A percentile compares a stretch with the other conserved stretches of the same genome.
Evolutionary conservation across 106 monocot species (phyloP).

Genomic region (Allium sativum): DNA sequence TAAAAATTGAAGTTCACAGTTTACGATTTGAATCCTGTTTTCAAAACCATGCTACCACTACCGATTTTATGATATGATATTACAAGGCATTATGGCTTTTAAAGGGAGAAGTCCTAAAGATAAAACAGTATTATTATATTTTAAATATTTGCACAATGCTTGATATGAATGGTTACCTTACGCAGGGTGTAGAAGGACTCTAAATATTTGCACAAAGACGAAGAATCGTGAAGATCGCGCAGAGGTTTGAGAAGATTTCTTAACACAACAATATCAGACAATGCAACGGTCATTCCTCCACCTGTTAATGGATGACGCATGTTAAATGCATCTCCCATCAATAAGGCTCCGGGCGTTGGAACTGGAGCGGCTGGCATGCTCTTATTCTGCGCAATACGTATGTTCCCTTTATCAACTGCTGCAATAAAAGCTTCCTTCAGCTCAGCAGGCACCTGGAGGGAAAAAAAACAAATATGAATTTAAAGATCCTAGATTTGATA

Average conservation of each 20-base stretch:
- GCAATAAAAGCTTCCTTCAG: conserved; percentile 50
- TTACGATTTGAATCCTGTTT: no score
- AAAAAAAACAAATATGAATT: no score
- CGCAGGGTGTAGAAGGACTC: conserved; percentile 92
- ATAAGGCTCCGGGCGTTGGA: conserved; percentile 83
- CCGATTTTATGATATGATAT: no score
- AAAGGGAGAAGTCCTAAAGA: no score
- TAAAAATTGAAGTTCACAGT: no score
- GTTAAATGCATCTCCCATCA: conserved; percentile 97
- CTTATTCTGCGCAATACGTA: conserved; percentile 72
- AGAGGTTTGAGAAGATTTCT: conserved; percentile 74
- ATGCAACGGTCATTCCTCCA: conserved; percentile 93
- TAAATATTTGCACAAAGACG: conserved; percentile 70
- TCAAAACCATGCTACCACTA: no score
- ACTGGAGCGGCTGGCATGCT: conserved; percentile 87
- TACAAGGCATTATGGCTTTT: no score
- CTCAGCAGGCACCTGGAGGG: conserved; percentile 47
- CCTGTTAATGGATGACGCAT: conserved; percentile 98
- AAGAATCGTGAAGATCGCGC: conserved; percentile 56
- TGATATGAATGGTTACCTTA: no score
- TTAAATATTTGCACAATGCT: no score
- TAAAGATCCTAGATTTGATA: no score
- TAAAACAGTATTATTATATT: no score
- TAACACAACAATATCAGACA: conserved; percentile 77
- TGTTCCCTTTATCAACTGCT: conserved; percentile 63